A percentile compares a stretch with the other conserved stretches of the same genome.
phyloP scores from a whole-genome alignment of 371 early-diverging fungal species.

The Lichtheimia ornata region DNA sequence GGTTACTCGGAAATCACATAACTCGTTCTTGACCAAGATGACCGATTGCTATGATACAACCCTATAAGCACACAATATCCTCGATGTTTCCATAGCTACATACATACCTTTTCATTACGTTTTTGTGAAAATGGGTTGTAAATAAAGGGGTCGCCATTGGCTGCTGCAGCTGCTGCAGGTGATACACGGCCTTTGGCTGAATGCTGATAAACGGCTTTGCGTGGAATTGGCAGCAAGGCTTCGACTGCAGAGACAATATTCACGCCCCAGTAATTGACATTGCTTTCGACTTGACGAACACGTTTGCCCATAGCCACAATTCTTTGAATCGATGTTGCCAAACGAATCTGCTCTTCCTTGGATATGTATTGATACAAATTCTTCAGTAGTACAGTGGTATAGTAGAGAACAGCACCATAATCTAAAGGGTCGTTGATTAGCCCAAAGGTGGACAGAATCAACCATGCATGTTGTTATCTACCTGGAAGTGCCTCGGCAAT shows the following conservation, averaged over 20 bases:
- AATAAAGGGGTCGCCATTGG: slow-evolving; percentile 66
- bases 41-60: slow-evolving; percentile 23
- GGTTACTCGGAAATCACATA: slow-evolving; percentile 67
- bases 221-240: slow-evolving; percentile 36
- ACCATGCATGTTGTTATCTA: slow-evolving; percentile 18
- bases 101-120: slow-evolving; percentile 38
- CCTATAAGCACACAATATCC: background rate
- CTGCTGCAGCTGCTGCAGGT: slow-evolving; percentile 18
- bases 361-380: slow-evolving; percentile 63
- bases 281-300: slow-evolving; percentile 29
- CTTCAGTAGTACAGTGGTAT: slow-evolving; percentile 66
- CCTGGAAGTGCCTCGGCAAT: slow-evolving; percentile 75
- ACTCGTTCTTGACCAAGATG: slow-evolving; percentile 65
- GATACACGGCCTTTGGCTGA: slow-evolving; percentile 2
- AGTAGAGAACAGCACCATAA: slow-evolving; percentile 61
- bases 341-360: slow-evolving; percentile 69
- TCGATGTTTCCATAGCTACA: background rate
- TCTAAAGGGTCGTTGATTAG: slow-evolving; percentile 37
- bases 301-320: slow-evolving; percentile 51
- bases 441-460: background rate
- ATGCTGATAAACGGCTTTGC: slow-evolving; percentile 36
- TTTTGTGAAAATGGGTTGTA: slow-evolving; percentile 75
- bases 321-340: slow-evolving; percentile 61
- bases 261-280: slow-evolving; percentile 53
- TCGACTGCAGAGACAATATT: slow-evolving; percentile 47